Base-by-base conservation (phyloP, 768 basidiomycete genomes). In the Boletus tylopilopsis region DNA sequence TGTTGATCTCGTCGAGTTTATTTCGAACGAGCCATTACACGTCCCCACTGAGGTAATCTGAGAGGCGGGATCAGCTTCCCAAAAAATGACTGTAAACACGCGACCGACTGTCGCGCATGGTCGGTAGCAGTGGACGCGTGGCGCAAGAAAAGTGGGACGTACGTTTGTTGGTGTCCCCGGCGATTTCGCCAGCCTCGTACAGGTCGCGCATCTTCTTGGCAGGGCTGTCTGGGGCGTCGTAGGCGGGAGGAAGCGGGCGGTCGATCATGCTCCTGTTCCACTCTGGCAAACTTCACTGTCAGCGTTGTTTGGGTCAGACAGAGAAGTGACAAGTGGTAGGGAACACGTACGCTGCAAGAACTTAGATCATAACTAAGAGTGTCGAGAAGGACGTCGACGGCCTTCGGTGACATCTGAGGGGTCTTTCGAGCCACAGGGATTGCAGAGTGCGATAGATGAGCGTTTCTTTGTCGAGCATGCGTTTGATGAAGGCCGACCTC, bases 201-300 rank as follows among this genome's bases (percentile, higher is more conserved):
- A 63, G 18, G 1, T 22, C 16, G 6, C 46, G 53, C 51, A 54
- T 51, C 23, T 49, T 50, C 12, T 54, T 50, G 11, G 58, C 46
- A 22, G 48, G 55, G 40, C 58, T 57, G 21, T 60, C 51, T 0
- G 61, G 50, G 2, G 21, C 4, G 12, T 57, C 48, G 10, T 62
- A 63, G 3, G 27, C 58, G 13, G 58, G 47, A 25, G 58, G 57
- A 10, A 63, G 22, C 0, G 50, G 44, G 4, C 41, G 33, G 10
- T 59, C 49, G 27, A 57, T 49, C 54, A 63, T n/a, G n/a, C n/a
- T n/a, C n/a, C 24, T 30, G 10, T 30, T 30, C 29, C 29, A 30
- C n/a, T n/a, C n/a, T n/a, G n/a, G n/a, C 95, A 92, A 18, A 97
- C 94, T 42, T 97, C 94, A 3, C 91, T 94, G 59, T 22, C 18